Conservation (phyloP, 805 yeast genomes). For the Wickerhamomyces xylosicus region DNA sequence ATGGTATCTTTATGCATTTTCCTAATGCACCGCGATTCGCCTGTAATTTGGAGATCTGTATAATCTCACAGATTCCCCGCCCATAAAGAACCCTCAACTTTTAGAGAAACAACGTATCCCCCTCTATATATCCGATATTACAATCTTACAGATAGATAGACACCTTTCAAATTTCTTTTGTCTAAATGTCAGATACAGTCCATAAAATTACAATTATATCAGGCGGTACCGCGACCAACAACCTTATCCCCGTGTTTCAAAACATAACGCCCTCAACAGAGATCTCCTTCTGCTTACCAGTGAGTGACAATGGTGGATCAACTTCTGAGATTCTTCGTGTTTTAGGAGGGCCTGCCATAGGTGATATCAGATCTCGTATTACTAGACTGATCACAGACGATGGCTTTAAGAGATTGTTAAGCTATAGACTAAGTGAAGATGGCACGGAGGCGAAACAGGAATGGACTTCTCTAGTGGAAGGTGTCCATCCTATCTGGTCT, state of each 20-base stretch:
- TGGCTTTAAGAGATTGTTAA: conserved; percentile 26
- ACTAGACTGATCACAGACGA: conserved; percentile 59
- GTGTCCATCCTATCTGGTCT: conserved; percentile 62
- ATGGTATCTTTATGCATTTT: too few species aligned
- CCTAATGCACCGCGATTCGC: too few species aligned
- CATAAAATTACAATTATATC: conserved; percentile 30
- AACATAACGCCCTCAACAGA: conserved; percentile 28
- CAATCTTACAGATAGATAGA: too few species aligned
- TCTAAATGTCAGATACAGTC: too few species aligned
- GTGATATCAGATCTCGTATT: conserved; percentile 78
- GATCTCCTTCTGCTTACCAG: conserved; percentile 59
- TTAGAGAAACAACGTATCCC: too few species aligned
- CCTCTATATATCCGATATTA: too few species aligned
- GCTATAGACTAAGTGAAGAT: conserved; percentile 40
- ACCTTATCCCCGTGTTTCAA: conserved; percentile 50
- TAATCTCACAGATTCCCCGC: too few species aligned
- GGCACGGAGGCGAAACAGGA: conserved; percentile 46
- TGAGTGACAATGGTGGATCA: conserved; percentile 92
- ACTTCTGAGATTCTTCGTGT: conserved; percentile 81
- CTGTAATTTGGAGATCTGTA: too few species aligned
- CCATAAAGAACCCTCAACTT: too few species aligned
- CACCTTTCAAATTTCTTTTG: too few species aligned
- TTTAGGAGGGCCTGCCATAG: conserved; percentile 92
- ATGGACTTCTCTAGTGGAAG: conserved; percentile 76
- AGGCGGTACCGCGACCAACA: conserved; percentile 86